Percentiles rank a stretch among this genome's conserved stretches.
phyloP scores from a whole-genome alignment of 352 stramenopile genomes.

The Globisporangium lucens region DNA sequence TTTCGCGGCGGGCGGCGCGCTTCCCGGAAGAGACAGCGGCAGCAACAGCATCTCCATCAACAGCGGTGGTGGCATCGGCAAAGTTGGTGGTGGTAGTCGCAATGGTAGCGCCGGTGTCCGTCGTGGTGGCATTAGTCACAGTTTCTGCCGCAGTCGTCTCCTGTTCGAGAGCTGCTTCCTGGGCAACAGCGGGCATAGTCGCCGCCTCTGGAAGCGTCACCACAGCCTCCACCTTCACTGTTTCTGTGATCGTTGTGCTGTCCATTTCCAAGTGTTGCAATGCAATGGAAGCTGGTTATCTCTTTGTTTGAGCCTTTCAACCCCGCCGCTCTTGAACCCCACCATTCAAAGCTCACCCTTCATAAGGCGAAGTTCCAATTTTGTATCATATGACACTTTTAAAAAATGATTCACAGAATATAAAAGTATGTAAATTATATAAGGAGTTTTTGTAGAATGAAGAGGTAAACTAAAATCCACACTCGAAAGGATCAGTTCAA shows the following conservation, averaged over 20 bases:
- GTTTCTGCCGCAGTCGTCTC: neutral
- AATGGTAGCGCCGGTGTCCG: neutral
- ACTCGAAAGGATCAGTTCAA: neutral
- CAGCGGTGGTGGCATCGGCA: conserved; percentile 3
- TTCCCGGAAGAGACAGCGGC: conserved; percentile 26
- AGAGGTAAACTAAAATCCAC: neutral
- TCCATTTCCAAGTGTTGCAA: neutral
- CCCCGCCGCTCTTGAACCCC: neutral
- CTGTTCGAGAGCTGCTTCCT: neutral
- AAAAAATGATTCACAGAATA: neutral
- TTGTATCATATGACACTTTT: neutral
- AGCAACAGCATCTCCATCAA: conserved; percentile 10
- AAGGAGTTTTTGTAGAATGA: neutral
- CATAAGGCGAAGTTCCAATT: neutral
- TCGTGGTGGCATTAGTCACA: neutral
- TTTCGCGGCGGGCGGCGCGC: conserved; percentile 53
- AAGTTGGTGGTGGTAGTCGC: neutral
- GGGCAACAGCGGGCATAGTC: neutral
- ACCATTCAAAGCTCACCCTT: neutral
- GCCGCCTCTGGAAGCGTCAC: neutral
- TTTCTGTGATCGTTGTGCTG: neutral
- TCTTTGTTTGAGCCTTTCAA: neutral
- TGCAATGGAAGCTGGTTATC: no score
- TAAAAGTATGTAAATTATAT: neutral
- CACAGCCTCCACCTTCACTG: neutral